Percentiles rank a stretch among this genome's conserved stretches.
These are phyloP conservation scores for Theileria annulata DNA, from an alignment of 169 alveolate genomes.

Conservation along the genomic window DNA sequence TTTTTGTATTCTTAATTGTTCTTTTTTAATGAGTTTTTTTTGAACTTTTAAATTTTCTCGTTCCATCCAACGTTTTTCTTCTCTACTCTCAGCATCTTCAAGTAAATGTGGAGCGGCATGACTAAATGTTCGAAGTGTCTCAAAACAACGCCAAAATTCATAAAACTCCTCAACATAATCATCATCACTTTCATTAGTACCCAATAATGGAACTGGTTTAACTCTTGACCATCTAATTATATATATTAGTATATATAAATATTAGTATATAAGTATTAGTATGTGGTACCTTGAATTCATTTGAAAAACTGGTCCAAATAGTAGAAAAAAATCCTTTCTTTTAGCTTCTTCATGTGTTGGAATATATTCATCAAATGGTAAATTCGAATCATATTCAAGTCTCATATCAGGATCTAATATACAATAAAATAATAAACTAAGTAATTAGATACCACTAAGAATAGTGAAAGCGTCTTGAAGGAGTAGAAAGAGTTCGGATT, in stretches of 20 bases:
- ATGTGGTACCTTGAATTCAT: slow-evolving; percentile 57
- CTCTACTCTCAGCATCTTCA: slow-evolving; percentile 90
- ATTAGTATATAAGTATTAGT: neutral
- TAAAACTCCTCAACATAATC: slow-evolving; percentile 86
- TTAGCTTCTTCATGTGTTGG: slow-evolving; percentile 82
- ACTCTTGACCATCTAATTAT: slow-evolving; percentile 82
- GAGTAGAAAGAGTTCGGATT: slow-evolving; percentile 76
- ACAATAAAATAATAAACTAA: neutral
- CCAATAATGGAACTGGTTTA: slow-evolving; percentile 91
- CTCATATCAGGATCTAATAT: slow-evolving; percentile 73
- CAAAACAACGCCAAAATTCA: slow-evolving; percentile 88
- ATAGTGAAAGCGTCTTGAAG: slow-evolving; percentile 92
- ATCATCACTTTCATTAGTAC: slow-evolving; percentile 82
- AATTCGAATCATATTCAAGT: slow-evolving; percentile 88
- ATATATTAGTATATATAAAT: too few relatives aligned
- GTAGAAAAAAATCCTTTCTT: slow-evolving; percentile 74
- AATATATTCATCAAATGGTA: slow-evolving; percentile 91
- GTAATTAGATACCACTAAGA: slow-evolving; percentile 71
- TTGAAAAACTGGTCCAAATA: slow-evolving; percentile 76
- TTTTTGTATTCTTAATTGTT: slow-evolving; percentile 86
- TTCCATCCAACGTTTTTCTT: slow-evolving; percentile 93
- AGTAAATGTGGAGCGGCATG: slow-evolving; percentile 87
- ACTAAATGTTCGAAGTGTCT: slow-evolving; percentile 89
- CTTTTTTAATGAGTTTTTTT: slow-evolving; percentile 83
- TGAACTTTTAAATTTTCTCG: slow-evolving; percentile 89